phyloP scores from a whole-genome alignment of 352 stramenopile species.

The Phytophthora pinifolia region DNA sequence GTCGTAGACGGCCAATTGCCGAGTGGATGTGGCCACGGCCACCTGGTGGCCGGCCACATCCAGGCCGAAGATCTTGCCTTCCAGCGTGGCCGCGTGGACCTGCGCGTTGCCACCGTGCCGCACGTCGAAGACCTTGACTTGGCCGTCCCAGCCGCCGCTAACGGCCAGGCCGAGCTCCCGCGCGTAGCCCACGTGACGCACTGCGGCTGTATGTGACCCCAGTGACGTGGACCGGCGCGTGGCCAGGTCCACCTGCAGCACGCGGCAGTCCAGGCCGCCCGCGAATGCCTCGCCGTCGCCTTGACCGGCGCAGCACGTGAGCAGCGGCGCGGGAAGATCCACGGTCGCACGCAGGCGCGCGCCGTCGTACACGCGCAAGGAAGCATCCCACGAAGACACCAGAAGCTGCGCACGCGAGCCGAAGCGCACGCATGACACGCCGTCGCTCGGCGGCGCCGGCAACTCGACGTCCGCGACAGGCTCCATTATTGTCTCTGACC shows the following conservation, averaged over 20 bases:
- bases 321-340: constrained; percentile 71
- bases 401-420: constrained; percentile 59
- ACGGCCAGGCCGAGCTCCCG: constrained; percentile 52
- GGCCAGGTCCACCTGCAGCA: constrained; percentile 59
- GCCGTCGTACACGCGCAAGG: constrained; percentile 70
- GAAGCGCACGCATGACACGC: constrained; percentile 85
- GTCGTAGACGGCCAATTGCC: constrained; percentile 78
- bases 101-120: constrained; percentile 52
- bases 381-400: constrained; percentile 77
- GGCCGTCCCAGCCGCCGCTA: constrained; percentile 70
- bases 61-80: constrained; percentile 73
- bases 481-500: constrained; percentile 21
- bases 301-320: constrained; percentile 67
- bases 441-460: constrained; percentile 76
- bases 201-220: constrained; percentile 50
- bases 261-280: constrained; percentile 66
- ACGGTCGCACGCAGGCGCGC: constrained; percentile 50
- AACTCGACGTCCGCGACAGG: constrained; percentile 44
- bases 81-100: constrained; percentile 44
- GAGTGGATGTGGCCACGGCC: constrained; percentile 55
- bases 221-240: constrained; percentile 39
- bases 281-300: constrained; percentile 67
- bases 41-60: constrained; percentile 59
- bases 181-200: constrained; percentile 62
- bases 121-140: constrained; percentile 66